Percentiles rank a stretch among this genome's conserved stretches.
Evolutionary conservation across 108 stramenopile genomes (phyloP).

Genomic region (Cyclotella atomus): DNA sequence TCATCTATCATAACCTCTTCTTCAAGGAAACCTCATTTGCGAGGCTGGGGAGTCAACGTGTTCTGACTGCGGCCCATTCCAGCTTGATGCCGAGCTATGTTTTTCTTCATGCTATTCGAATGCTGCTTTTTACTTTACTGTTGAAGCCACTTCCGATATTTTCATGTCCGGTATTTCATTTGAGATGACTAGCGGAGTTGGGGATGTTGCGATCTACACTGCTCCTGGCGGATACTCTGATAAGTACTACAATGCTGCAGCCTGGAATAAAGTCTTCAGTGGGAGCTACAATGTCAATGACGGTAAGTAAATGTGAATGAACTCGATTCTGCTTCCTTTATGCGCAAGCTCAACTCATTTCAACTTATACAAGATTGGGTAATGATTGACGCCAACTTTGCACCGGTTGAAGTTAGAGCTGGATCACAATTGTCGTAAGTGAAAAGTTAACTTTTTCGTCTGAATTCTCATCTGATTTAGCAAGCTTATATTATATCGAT

Average conservation of each 20-base stretch:
- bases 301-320: not conserved
- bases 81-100: not conserved
- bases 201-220: slow-evolving; percentile 6
- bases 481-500: not conserved
- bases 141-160: not conserved
- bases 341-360: not conserved
- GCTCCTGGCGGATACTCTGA: slow-evolving; percentile 8
- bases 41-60: slow-evolving; percentile 9
- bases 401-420: not conserved
- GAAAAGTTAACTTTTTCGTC: not conserved
- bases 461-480: not conserved
- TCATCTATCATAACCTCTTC: no score
- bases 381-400: not conserved
- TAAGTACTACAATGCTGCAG: not conserved
- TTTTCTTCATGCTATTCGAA: not conserved
- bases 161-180: not conserved
- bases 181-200: not conserved
- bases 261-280: slow-evolving; percentile 6
- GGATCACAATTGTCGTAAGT: not conserved
- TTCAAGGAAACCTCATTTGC: slow-evolving; percentile 21
- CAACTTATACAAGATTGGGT: not conserved
- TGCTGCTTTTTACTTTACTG: slow-evolving; percentile 4
- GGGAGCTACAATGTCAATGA: not conserved
- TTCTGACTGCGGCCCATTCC: slow-evolving; percentile 23
- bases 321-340: not conserved